A percentile compares a stretch with the other conserved stretches of the same genome.
Conservation (phyloP, 2,329 filamentous ascomycete species). For the Rachicladosporium sp. region DNA sequence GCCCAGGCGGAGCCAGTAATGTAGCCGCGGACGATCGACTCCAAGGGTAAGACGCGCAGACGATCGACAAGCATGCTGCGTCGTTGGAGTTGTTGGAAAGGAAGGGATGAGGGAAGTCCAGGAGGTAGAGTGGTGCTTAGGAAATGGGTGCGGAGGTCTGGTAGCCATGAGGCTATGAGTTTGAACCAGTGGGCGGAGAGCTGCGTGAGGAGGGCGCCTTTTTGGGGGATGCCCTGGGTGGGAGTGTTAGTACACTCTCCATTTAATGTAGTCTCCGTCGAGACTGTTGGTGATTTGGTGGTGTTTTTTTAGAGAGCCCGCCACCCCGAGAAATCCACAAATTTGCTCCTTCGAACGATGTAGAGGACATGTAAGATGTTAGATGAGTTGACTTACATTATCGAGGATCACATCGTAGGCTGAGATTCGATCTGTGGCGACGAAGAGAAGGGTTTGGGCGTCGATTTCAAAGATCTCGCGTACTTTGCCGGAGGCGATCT, state of each 20-base stretch:
- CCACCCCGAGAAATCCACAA: background rate
- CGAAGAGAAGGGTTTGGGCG: conserved; percentile 61
- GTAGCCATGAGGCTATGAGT: conserved; percentile 44
- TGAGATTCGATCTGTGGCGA: conserved; percentile 81
- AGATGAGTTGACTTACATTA: conserved; percentile 43
- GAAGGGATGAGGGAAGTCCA: conserved; percentile 28
- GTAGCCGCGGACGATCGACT: conserved; percentile 81
- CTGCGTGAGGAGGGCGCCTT: conserved; percentile 55
- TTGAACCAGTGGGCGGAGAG: conserved; percentile 59
- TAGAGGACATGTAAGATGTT: background rate
- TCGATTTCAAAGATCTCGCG: conserved; percentile 69
- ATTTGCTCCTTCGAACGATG: background rate
- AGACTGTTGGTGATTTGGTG: too few relatives aligned
- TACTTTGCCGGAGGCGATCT: conserved; percentile 58
- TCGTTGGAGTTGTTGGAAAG: conserved; percentile 31
- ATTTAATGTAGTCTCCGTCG: too few relatives aligned
- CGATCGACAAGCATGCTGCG: conserved; percentile 69
- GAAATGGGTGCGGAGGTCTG: conserved; percentile 51
- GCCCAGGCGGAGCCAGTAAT: conserved; percentile 75
- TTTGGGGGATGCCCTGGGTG: conserved; percentile 50
- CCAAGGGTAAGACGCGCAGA: conserved; percentile 63
- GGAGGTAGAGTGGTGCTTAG: conserved; percentile 45
- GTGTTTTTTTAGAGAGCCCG: too few relatives aligned
- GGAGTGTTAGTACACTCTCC: too few relatives aligned
- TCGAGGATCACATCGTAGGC: conserved; percentile 87